Base-by-base conservation (phyloP, 75 land plant genomes). In the Azolla pinnata region DNA sequence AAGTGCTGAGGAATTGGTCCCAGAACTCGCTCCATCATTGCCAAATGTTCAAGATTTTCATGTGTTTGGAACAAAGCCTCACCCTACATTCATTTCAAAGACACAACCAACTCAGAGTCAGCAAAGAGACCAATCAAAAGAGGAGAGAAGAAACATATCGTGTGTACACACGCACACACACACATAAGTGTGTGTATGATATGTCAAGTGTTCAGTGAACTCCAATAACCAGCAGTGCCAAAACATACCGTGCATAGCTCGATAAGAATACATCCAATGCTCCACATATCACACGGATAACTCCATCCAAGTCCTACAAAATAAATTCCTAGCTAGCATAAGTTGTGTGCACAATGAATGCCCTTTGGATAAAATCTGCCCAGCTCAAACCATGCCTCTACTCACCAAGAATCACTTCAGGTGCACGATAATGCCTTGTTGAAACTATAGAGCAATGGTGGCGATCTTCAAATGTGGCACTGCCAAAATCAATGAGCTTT, bases 401-500 rank as follows among this genome's bases (percentile, higher is more conserved):
- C 60, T 54, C 72, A 91, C 97, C 96, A 46, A 88, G 67, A 45
- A 92, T 88, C 28, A 92, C 87, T 70, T 92, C 97, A 56, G 96
- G 97, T 20, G 97, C 96, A 4, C 97, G 67, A 55, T 92, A 92
- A 47, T 92, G 97, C 60, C 97, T 77, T 19, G 97, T 92, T 0
- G 97, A 88, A 1, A 92, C 88, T 26, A 85, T 78, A 34, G 87
- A 92, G 33, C 74, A 78, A 40, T 85, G 90, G 54, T 80, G 65
- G 47, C 81, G 79, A 54, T 55, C 67, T 25, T 85, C 86, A 79
- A 71, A 82, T 0, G 87, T 79, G 0, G 90, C 82, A 67, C 96
- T 92, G 28, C 97, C 97, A 76, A 92, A 92, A 64, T 92, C 97
- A 60, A 92, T 92, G n/a, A 92, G 81, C 79, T 88, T 92, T 24